Evolutionary conservation across 176 grass and related monocot genomes (phyloP), one percentile per base, ranked within the genome.

Genomic region (Cocos nucifera): DNA sequence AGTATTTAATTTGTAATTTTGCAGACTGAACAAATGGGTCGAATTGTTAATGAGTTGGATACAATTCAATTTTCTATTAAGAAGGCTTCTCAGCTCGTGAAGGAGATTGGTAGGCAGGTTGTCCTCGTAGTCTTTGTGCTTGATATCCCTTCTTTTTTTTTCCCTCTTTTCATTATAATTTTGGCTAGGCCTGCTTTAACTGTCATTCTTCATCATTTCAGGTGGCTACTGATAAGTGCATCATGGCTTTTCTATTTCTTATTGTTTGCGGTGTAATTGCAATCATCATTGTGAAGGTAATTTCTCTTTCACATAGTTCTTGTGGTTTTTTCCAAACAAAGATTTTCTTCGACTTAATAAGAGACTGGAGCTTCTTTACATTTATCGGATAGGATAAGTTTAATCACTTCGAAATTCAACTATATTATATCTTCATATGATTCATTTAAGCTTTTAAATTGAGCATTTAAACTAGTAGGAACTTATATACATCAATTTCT

Each of bases 161-260:
- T 48, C n/a, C n/a, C n/a, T n/a, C 48, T 49, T 1, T 5, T 32
- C 6, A 35, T 35, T 35, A 35, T 35, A 35, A 35, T 9, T 35
- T 35, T 35, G 32, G 10, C 8, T 9, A 35, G 32, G 32, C 7
- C 7, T 35, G 5, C 8, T 39, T 10, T 51, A 26, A 59, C 21
- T 23, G 26, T 19, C 24, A 59, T 57, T 22, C 64, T 22, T 70
- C n/a, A 21, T 51, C 6, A 10, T 69, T 81, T 50, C 84, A 97
- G 92, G 92, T 97, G 51, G 92, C 92, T 55, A 97, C 92, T 69
- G 92, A 97, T 78, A 97, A 91, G 79, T 97, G 92, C 63, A 97
- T 97, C 60, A 97, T 97, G 92, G 63, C 67, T 0, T 84, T 97
- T 53, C 55, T 97, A 20, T 80, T 83, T 66, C 61, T 97, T 23